These are phyloP conservation scores for Ensete ventricosum DNA, from an alignment of 176 grass and related monocot genomes.

Conservation along the genomic window DNA sequence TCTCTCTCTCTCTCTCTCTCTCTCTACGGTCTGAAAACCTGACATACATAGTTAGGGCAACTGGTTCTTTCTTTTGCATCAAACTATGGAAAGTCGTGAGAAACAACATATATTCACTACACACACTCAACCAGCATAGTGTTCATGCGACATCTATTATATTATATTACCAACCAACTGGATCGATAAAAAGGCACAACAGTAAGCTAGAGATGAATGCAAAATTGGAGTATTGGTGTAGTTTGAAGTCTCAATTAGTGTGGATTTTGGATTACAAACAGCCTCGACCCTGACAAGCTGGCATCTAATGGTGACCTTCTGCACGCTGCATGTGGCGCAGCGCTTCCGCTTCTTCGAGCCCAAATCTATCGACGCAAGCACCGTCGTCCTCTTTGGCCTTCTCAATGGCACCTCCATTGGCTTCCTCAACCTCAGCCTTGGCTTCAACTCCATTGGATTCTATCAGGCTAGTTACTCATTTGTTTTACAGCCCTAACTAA, in stretches of 20 bases:
- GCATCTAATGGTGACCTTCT: conserved; percentile 99
- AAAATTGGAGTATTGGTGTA: neutral
- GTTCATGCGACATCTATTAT: too few relatives aligned
- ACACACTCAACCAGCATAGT: too few relatives aligned
- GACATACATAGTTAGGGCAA: too few relatives aligned
- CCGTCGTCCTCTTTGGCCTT: conserved; percentile 85
- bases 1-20: neutral
- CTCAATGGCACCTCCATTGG: conserved; percentile 94
- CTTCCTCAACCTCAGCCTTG: conserved; percentile 93
- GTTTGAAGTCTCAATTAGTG: neutral
- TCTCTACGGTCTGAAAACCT: neutral
- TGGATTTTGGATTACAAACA: conserved; percentile 35
- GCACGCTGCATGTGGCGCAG: conserved; percentile 80
- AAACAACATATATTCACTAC: too few relatives aligned
- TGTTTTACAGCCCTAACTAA: neutral
- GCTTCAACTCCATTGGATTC: conserved; percentile 99
- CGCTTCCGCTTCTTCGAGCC: conserved; percentile 84
- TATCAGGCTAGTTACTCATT: conserved; percentile 62
- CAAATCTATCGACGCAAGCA: conserved; percentile 74
- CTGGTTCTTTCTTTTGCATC: too few relatives aligned
- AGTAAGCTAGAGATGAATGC: too few relatives aligned
- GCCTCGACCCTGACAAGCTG: conserved; percentile 98
- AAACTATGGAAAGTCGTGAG: too few relatives aligned
- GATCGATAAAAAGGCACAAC: too few relatives aligned
- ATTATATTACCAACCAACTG: too few relatives aligned